Percentiles rank a stretch among this genome's conserved stretches.
phyloP scores from a whole-genome alignment of 2,329 filamentous ascomycete genomes.

The Pseudogymnoascus pannorum region DNA sequence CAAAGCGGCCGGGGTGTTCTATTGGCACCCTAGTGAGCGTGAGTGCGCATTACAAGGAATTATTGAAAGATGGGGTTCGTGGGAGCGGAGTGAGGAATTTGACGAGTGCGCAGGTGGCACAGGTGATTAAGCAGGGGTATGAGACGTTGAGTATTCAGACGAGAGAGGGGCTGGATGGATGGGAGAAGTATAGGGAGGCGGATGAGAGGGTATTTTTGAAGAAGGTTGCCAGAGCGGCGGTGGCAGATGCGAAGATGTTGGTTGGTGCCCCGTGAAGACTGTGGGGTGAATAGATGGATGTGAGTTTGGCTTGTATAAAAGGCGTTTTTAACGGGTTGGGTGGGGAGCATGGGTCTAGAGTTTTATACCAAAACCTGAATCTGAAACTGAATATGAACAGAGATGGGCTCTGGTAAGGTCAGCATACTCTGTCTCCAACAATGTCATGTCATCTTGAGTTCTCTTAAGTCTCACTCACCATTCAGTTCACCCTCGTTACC shows the following conservation, averaged over 20 bases:
- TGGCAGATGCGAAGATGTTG: conserved; percentile 54
- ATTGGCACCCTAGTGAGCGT: conserved; percentile 81
- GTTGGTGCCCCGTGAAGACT: conserved; percentile 14
- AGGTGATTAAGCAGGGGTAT: conserved; percentile 93
- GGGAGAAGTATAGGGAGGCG: conserved; percentile 80
- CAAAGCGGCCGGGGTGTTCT: conserved; percentile 54
- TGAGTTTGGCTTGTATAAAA: not conserved
- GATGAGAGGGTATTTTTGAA: conserved; percentile 81
- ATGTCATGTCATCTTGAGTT: not conserved
- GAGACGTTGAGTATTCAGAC: conserved; percentile 89
- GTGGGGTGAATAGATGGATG: not conserved
- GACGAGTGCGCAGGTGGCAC: conserved; percentile 75
- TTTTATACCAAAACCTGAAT: not conserved
- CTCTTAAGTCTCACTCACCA: not conserved
- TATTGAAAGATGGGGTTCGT: conserved; percentile 57
- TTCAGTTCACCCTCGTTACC: not conserved
- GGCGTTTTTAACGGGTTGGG: not conserved
- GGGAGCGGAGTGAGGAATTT: conserved; percentile 55
- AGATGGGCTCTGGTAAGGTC: not conserved
- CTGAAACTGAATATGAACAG: not conserved
- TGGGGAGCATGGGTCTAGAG: not conserved
- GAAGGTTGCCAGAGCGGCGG: conserved; percentile 73
- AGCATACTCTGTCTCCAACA: not conserved
- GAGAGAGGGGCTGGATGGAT: conserved; percentile 76
- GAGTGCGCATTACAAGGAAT: conserved; percentile 75